These are phyloP conservation scores for Tuber aestivum DNA, from an alignment of 495 filamentous ascomycete genomes.

Conservation along the genomic window DNA sequence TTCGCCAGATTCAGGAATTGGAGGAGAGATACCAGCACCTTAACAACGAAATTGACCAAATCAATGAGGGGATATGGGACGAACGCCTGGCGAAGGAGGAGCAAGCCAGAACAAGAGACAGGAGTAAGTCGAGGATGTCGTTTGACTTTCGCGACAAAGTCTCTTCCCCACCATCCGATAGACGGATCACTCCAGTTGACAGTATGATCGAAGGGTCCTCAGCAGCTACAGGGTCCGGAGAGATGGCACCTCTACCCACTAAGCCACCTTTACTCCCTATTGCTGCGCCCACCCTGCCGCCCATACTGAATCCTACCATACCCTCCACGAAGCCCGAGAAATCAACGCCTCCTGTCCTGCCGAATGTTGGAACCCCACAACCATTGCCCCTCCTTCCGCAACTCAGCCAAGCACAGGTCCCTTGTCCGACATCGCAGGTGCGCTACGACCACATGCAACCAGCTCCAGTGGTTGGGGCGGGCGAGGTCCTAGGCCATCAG, in stretches of 20 bases:
- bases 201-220: not conserved
- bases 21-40: conserved; percentile 63
- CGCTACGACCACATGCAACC: not conserved
- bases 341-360: not conserved
- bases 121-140: conserved; percentile 37
- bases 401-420: not conserved
- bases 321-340: not conserved
- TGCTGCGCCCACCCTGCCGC: not conserved
- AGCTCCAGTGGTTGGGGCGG: not conserved
- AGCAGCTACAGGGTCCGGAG: not conserved
- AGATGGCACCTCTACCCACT: not conserved
- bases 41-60: conserved; percentile 59
- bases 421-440: conserved; percentile 3
- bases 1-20: conserved; percentile 64
- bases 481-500: conserved; percentile 16
- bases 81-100: conserved; percentile 42
- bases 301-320: not conserved
- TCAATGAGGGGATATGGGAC: conserved; percentile 58
- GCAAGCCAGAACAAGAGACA: conserved; percentile 41
- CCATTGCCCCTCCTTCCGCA: not conserved
- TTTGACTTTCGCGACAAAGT: not conserved
- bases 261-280: not conserved
- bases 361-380: not conserved
- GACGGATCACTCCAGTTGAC: conserved; percentile 5
- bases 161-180: conserved; percentile 15